Base-by-base conservation (phyloP, 139 green algal genomes). In the Microglena sp. region DNA sequence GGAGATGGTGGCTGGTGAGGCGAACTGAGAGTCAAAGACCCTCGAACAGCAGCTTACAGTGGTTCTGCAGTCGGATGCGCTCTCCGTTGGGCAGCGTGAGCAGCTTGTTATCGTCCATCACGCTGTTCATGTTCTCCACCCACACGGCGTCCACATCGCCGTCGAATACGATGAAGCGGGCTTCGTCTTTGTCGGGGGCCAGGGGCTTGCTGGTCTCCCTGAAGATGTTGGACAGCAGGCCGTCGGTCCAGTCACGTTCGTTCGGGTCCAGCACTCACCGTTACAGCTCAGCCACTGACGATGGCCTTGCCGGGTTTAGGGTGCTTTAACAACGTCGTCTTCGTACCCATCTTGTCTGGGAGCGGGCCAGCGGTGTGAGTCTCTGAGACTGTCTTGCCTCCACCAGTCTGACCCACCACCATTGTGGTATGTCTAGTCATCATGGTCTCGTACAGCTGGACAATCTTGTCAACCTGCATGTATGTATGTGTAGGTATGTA, bases 31-130 rank as follows among this genome's bases (percentile, higher is more conserved):
- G 79, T 86, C 67, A 24, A 55, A 78, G 54, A 71, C 57, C 86
- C 75, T 94, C 87, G 45, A 94, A 92, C 30, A 94, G 75, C 62
- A 91, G 73, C 60, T 89, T 88, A 74, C 77, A 86, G 72, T 91
- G 78, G 58, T 84, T 74, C 71, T 87, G 80, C 55, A 94, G 70
- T 0, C 83, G 74, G 68, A 94, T 94, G 60, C 87, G 82, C 76
- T 94, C 85, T 32, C 86, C 82, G 72, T 94, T 92, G 34, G 87
- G 84, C 66, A 94, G 79, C 28, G 85, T 92, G 34, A 94, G 78
- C 58, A 94, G 79, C 69, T 86, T 86, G 80, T 94, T 94, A 74
- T 94, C 87, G 70, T 94, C 87, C 87, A 94, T 92, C 5, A 92
- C 85, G 33, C 64, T 82, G 75, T 94, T 94, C 85, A 94, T 91